Evolutionary conservation across 768 basidiomycete species (phyloP), one percentile per base, ranked within the genome.

Genomic region (Tylopilus vinaceipallidus): DNA sequence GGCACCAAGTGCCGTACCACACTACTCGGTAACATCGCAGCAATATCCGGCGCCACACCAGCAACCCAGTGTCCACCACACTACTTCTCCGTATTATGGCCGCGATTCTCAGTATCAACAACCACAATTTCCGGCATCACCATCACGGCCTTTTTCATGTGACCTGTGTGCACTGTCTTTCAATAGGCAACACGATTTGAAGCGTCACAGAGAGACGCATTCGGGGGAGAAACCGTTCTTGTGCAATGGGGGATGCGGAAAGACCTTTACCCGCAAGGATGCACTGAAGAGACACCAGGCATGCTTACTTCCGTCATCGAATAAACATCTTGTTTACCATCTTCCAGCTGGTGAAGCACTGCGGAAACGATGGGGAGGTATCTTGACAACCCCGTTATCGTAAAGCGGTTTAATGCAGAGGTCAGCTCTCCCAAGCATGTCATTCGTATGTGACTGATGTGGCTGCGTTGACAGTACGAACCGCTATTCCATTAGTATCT

Each of bases 241-340:
- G 16, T 91, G 89, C 68, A 90, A 90, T 58, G 88, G 86, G 12
- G 86, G 85, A 37, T 91, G 89, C 51, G 88, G 87, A 41, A 91
- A 91, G 74, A 90, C 88, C 3, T 91, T 91, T 63, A 91, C 88
- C 42, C 79, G 89, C 56, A 90, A 91, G 70, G 89, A 91, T 62
- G 89, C 89, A 14, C 70, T 91, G 61, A 91, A 91, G 71, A 80
- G 89, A 52, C 89, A 91, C 65, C 89, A 91, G 81, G 89, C 81
- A 58, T 52, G 81, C 47, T 50, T 47, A 36, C 23, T 35, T 45
- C 13, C 29, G 24, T n/a, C 23, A 39, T 42, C 34, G 19, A 24
- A 48, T 37, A 42, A 53, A 53, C 30, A 24, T 56, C 19, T 45
- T 36, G 49, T 49, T 56, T 57, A 63, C 52, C 46, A 19, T 26